Percentiles rank a stretch among this genome's conserved stretches.
Evolutionary conservation across 768 basidiomycete genomes (phyloP).

Genomic region (Russula sp.): DNA sequence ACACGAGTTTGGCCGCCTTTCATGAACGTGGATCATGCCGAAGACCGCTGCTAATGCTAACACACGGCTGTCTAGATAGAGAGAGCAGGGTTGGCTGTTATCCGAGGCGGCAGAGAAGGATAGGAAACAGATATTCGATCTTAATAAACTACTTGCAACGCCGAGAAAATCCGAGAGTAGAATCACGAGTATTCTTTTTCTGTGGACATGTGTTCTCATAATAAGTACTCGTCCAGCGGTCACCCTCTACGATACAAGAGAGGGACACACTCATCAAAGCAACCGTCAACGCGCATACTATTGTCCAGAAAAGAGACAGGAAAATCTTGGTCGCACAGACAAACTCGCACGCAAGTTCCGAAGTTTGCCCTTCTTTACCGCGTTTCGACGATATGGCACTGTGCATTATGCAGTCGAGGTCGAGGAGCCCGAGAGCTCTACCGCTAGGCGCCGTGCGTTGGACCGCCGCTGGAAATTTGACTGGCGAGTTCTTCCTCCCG

Average conservation of each 20-base stretch:
- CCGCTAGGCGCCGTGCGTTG: conserved; percentile 24
- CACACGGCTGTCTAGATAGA: not conserved
- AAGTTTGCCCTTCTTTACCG: not conserved
- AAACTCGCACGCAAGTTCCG: not conserved
- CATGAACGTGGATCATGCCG: no score
- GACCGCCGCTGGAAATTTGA: not conserved
- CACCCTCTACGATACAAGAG: not conserved
- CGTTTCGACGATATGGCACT: not conserved
- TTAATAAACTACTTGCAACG: conserved; percentile 8
- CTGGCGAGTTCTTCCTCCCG: conserved; percentile 2
- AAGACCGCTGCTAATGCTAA: not conserved
- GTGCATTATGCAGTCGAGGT: not conserved
- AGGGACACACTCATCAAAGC: conserved; percentile 3
- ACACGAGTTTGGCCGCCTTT: no score
- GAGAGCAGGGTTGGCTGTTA: not conserved
- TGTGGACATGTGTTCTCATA: not conserved
- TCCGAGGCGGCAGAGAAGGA: conserved; percentile 8
- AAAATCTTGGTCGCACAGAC: not conserved
- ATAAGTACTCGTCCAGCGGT: not conserved
- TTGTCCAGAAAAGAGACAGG: not conserved
- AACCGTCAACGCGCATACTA: not conserved
- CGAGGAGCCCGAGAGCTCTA: no score
- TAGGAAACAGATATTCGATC: conserved; percentile 7
- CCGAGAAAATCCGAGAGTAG: not conserved
- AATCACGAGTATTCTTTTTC: no score